These are phyloP conservation scores for Penicillium sp. DNA, from an alignment of 2,329 filamentous ascomycete species.

Conservation along the genomic window DNA sequence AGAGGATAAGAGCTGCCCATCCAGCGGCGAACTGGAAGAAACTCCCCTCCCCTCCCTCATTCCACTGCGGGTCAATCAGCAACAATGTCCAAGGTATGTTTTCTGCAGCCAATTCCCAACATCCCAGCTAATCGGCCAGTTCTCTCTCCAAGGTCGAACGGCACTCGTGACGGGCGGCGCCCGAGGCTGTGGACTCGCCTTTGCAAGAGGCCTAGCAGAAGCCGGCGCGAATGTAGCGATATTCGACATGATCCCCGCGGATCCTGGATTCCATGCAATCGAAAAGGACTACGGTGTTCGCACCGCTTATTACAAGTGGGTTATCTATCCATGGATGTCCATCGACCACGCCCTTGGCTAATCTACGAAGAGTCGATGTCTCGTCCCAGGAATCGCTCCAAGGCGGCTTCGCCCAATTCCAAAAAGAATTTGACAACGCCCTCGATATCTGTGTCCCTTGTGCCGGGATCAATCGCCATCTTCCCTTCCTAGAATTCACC, in stretches of 20 bases:
- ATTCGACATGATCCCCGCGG: slow-evolving; percentile 47
- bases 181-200: slow-evolving; percentile 47
- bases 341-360: not conserved
- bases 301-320: slow-evolving; percentile 41
- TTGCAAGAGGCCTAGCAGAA: slow-evolving; percentile 47
- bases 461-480: slow-evolving; percentile 48
- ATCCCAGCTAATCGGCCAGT: slow-evolving; percentile 33
- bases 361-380: slow-evolving; percentile 39
- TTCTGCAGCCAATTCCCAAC: too few relatives aligned
- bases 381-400: slow-evolving; percentile 33
- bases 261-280: slow-evolving; percentile 41
- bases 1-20: not conserved
- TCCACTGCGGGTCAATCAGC: too few relatives aligned
- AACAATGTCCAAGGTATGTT: slow-evolving; percentile 27
- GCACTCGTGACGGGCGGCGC: slow-evolving; percentile 50
- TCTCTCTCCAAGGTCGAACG: slow-evolving; percentile 50
- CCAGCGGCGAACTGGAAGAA: too few relatives aligned
- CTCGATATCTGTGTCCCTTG: slow-evolving; percentile 48
- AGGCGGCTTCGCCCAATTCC: slow-evolving; percentile 34
- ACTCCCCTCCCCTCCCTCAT: too few relatives aligned
- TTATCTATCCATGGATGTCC: not conserved
- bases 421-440: slow-evolving; percentile 35
- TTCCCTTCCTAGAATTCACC: slow-evolving; percentile 46
- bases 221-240: slow-evolving; percentile 48
- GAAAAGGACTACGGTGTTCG: slow-evolving; percentile 44